A percentile compares a stretch with the other conserved stretches of the same genome.
These are phyloP conservation scores for Ustilago hordei DNA, from an alignment of 1,284 basidiomycete species.

Conservation along the genomic window DNA sequence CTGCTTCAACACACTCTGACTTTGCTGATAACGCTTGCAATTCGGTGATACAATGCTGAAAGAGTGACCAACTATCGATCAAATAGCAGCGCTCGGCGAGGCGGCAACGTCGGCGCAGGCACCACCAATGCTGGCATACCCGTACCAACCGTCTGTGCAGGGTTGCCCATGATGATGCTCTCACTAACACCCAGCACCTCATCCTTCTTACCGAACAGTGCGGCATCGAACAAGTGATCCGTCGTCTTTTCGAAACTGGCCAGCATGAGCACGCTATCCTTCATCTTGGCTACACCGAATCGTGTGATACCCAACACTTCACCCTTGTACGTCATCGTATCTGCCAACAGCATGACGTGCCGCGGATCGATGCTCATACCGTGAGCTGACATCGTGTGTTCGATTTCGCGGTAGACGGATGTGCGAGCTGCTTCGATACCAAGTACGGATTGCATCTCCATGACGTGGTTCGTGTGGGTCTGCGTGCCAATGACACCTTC, in stretches of 20 bases:
- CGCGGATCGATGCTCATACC: conserved; percentile 99
- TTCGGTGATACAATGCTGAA: neutral
- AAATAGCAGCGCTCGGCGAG: conserved; percentile 56
- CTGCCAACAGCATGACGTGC: conserved; percentile 97
- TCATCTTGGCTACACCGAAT: conserved; percentile 99
- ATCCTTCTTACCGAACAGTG: conserved; percentile 95
- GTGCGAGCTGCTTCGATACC: conserved; percentile 96
- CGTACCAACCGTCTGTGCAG: conserved; percentile 94
- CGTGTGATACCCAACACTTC: conserved; percentile 98
- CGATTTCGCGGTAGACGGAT: conserved; percentile 94
- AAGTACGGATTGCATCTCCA: conserved; percentile 92
- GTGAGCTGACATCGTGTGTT: conserved; percentile 96
- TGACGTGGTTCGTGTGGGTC: conserved; percentile 96
- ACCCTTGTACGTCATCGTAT: conserved; percentile 99
- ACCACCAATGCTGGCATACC: conserved; percentile 72
- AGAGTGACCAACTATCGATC: conserved; percentile 35
- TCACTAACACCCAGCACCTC: conserved; percentile 96
- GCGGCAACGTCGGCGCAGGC: conserved; percentile 49
- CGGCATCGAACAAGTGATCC: conserved; percentile 97
- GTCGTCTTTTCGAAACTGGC: conserved; percentile 99
- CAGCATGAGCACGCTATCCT: conserved; percentile 98
- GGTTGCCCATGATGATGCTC: conserved; percentile 99
- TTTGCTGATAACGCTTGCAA: neutral
- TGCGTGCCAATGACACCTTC: conserved; percentile 93
- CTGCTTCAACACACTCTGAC: neutral